A percentile compares a stretch with the other conserved stretches of the same genome.
Conservation (phyloP, 2,329 filamentous ascomycete genomes). For the Colletotrichum viniferum region DNA sequence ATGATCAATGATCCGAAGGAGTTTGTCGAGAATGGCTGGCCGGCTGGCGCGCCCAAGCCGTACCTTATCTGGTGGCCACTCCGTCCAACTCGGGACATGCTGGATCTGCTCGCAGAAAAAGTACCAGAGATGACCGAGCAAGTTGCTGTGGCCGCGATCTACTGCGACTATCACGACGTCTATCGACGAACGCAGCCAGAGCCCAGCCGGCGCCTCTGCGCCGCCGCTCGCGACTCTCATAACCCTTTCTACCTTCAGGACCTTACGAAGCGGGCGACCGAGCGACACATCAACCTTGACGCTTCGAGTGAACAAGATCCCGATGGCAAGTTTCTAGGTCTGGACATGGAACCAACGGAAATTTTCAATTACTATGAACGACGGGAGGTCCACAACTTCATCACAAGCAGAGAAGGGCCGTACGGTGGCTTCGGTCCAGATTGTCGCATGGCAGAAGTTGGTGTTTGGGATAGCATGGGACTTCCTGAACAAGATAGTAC, state of each 20-base stretch:
- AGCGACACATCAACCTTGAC: neutral
- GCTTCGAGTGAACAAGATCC: neutral
- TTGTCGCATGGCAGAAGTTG: neutral
- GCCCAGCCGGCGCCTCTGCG: neutral
- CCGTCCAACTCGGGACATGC: neutral
- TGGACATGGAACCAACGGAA: neutral
- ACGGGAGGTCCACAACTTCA: neutral
- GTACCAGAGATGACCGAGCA: neutral
- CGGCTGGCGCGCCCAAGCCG: neutral
- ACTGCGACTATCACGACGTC: neutral
- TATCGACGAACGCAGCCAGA: neutral
- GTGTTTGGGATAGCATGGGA: neutral
- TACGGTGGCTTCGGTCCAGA: neutral
- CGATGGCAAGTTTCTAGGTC: neutral
- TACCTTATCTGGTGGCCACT: neutral
- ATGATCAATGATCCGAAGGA: neutral
- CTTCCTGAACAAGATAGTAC: neutral
- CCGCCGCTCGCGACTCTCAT: neutral
- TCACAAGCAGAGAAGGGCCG: neutral
- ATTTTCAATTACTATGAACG: neutral
- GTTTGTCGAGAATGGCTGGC: neutral
- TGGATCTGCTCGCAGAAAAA: rapidly evolving
- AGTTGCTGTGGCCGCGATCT: neutral
- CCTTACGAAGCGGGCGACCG: neutral
- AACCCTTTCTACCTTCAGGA: neutral